A percentile compares a stretch with the other conserved stretches of the same genome.
Evolutionary conservation across 129 eudicot species (phyloP).

Genomic region (Oenanthe sinensis): DNA sequence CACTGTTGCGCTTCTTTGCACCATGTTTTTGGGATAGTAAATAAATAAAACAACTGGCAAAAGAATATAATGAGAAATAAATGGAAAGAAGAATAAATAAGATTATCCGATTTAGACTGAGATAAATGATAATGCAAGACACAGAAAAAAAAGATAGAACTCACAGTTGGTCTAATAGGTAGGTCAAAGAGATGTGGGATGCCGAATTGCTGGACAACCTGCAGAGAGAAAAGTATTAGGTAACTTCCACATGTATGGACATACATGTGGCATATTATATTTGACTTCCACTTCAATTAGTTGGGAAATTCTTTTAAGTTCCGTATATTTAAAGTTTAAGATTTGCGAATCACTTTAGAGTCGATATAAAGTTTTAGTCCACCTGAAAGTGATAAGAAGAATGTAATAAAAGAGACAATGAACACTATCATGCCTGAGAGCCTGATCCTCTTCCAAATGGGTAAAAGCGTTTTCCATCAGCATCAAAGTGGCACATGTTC

Average conservation of each 20-base stretch:
- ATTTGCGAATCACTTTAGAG: neutral
- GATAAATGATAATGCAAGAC: neutral
- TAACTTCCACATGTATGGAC: conserved; percentile 3
- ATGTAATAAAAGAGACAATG: neutral
- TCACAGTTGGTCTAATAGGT: conserved; percentile 91
- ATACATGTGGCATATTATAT: neutral
- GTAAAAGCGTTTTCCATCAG: conserved; percentile 94
- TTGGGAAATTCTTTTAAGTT: neutral
- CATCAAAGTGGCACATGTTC: conserved; percentile 99
- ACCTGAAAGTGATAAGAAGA: neutral
- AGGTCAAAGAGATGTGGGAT: conserved; percentile 94
- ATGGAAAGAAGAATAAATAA: neutral
- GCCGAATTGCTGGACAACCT: conserved; percentile 99
- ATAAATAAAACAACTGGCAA: too few relatives aligned
- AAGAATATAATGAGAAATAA: neutral
- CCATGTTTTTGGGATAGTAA: neutral
- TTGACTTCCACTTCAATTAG: neutral
- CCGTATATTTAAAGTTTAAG: neutral
- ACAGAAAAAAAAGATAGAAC: conserved; percentile 8
- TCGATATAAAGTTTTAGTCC: neutral
- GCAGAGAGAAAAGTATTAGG: conserved; percentile 23
- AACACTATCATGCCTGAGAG: conserved; percentile 60
- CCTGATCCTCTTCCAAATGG: conserved; percentile 99
- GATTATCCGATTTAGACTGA: neutral
- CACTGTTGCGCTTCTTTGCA: neutral